Conservation (phyloP, 306 rosid species). For the Lathyrus tuberosus region DNA sequence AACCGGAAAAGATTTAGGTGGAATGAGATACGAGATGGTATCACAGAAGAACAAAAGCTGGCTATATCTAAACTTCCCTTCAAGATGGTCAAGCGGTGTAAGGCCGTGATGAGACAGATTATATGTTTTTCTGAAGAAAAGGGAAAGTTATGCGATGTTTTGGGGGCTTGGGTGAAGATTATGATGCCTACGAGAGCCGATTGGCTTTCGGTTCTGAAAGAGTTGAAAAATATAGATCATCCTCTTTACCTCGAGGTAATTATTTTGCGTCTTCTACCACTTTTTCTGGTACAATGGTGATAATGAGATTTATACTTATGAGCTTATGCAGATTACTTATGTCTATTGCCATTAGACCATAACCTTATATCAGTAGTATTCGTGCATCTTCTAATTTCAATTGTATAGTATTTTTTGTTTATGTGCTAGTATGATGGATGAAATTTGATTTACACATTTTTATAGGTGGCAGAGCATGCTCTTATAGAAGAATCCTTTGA, state of each 20-base stretch:
- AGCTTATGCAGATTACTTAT: neutral
- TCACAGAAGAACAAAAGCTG: constrained; percentile 57
- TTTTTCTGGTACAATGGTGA: neutral
- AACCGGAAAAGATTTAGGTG: constrained; percentile 55
- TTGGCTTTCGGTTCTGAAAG: constrained; percentile 83
- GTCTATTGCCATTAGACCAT: neutral
- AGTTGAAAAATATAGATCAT: constrained; percentile 58
- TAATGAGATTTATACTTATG: neutral
- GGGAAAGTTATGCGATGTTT: constrained; percentile 55
- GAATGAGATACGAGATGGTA: constrained; percentile 50
- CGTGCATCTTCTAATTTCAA: neutral
- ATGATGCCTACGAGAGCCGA: constrained; percentile 89
- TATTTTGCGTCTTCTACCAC: constrained; percentile 28
- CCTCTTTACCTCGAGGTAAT: constrained; percentile 76
- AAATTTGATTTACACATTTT: constrained; percentile 24
- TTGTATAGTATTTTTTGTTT: neutral
- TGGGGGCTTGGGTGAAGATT: constrained; percentile 69
- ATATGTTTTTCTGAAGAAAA: constrained; percentile 68
- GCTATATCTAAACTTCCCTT: constrained; percentile 68
- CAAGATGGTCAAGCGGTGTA: constrained; percentile 68
- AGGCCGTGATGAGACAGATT: constrained; percentile 79
- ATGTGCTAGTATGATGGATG: too few species aligned
- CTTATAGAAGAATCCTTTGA: constrained; percentile 78
- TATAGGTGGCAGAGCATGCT: constrained; percentile 81
- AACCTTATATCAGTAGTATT: neutral